A percentile compares a stretch with the other conserved stretches of the same genome.
These are phyloP conservation scores for Syzygium oleosum DNA, from an alignment of 345 rosid species.

Conservation along the genomic window DNA sequence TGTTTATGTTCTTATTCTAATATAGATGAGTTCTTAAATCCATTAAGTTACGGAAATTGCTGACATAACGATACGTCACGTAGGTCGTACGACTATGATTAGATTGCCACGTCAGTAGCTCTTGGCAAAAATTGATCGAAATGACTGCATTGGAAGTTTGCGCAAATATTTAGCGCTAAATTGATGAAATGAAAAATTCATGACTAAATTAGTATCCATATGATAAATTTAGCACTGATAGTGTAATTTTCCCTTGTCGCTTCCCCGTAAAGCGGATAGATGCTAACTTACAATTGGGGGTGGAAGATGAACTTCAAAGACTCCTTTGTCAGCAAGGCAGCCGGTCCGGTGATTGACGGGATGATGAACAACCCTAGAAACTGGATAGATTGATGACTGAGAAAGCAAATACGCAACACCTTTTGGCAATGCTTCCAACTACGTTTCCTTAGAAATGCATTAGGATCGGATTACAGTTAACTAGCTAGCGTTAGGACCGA, in stretches of 20 bases:
- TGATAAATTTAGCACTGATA: no score
- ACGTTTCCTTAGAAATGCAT: neutral
- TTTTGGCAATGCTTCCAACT: neutral
- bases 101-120: neutral
- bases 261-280: neutral
- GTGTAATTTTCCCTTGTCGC: neutral
- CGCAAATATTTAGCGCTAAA: neutral
- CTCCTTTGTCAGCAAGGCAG: neutral
- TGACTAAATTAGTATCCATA: neutral
- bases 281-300: neutral
- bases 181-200: neutral
- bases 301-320: neutral
- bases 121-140: rapidly evolving
- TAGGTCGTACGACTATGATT: neutral
- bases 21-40: neutral
- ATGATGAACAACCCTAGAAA: no score
- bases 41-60: neutral
- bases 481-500: no score
- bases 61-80: rapidly evolving
- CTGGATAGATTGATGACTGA: neutral
- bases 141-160: rapidly evolving
- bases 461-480: neutral
- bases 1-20: neutral
- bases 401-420: neutral
- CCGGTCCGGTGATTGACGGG: neutral